Percentiles rank a stretch among this genome's conserved stretches.
phyloP scores from a whole-genome alignment of 164 flowering plant genomes.

The Stephania yunnanensis region DNA sequence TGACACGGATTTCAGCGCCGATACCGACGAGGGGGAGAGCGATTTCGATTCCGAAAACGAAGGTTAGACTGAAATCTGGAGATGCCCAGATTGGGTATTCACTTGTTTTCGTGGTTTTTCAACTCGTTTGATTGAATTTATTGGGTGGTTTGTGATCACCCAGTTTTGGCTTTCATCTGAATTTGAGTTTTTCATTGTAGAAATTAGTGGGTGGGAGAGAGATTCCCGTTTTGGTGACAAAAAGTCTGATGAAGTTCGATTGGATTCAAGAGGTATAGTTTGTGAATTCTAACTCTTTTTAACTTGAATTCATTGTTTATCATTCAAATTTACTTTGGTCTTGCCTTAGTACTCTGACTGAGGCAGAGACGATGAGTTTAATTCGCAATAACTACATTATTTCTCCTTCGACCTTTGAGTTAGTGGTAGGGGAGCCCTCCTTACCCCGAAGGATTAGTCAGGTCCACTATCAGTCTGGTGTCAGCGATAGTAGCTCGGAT shows the following conservation, averaged over 20 bases:
- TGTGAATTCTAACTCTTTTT: background rate
- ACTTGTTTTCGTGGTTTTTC: background rate
- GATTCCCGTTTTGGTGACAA: constrained; percentile 28
- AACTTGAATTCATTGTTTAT: background rate
- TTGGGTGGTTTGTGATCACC: background rate
- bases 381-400: no score
- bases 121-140: background rate
- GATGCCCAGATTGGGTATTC: no score
- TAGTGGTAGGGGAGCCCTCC: no score
- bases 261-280: constrained; percentile 37
- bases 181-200: constrained; percentile 26
- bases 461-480: no score
- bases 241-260: constrained; percentile 23
- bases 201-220: constrained; percentile 26
- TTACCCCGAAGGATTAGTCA: no score
- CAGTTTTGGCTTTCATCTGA: background rate
- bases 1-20: constrained; percentile 80
- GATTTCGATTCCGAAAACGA: constrained; percentile 36
- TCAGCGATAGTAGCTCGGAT: no score
- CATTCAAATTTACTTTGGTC: background rate
- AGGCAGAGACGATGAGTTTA: no score
- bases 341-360: no score
- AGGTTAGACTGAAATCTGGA: constrained; percentile 22
- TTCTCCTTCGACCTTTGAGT: no score
- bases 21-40: constrained; percentile 50